Evolutionary conservation across 495 filamentous ascomycete genomes (phyloP).

Genomic region (Hypoxylon perforatum): DNA sequence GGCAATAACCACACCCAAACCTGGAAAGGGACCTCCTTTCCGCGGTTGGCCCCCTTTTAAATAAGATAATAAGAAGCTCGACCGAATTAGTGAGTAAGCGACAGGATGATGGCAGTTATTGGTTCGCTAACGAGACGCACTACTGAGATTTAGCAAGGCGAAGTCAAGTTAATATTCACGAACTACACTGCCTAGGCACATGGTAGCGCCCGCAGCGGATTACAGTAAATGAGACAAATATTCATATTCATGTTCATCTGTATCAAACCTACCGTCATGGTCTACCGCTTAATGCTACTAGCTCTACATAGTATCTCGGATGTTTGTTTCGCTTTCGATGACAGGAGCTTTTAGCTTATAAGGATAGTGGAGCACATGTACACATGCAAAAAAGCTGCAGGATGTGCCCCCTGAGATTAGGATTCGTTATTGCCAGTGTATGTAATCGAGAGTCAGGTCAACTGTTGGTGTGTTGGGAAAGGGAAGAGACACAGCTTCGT

Average conservation of each 20-base stretch:
- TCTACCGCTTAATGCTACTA: too few relatives aligned
- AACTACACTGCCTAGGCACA: not conserved
- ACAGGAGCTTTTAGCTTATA: not conserved
- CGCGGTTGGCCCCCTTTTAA: constrained; percentile 19
- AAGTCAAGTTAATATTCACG: constrained; percentile 10
- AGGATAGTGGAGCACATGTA: not conserved
- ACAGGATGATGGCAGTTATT: constrained; percentile 16
- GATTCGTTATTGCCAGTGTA: not conserved
- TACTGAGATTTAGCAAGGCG: constrained; percentile 17
- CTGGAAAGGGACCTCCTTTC: constrained; percentile 18
- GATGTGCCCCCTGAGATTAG: not conserved
- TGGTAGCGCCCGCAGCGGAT: not conserved
- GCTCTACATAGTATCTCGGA: too few relatives aligned
- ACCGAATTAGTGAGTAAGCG: constrained; percentile 29
- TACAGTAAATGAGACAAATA: not conserved
- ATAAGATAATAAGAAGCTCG: constrained; percentile 25
- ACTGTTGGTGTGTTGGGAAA: constrained; percentile 38
- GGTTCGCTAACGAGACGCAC: constrained; percentile 14
- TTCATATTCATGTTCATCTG: not conserved
- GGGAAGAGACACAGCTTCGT: constrained; percentile 19
- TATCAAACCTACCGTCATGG: too few relatives aligned
- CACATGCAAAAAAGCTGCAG: not conserved
- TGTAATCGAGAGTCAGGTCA: constrained; percentile 6
- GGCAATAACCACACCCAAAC: constrained; percentile 8
- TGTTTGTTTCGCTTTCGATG: too few relatives aligned